Conservation (phyloP, 2,329 filamentous ascomycete genomes). For the Periconia sp. region DNA sequence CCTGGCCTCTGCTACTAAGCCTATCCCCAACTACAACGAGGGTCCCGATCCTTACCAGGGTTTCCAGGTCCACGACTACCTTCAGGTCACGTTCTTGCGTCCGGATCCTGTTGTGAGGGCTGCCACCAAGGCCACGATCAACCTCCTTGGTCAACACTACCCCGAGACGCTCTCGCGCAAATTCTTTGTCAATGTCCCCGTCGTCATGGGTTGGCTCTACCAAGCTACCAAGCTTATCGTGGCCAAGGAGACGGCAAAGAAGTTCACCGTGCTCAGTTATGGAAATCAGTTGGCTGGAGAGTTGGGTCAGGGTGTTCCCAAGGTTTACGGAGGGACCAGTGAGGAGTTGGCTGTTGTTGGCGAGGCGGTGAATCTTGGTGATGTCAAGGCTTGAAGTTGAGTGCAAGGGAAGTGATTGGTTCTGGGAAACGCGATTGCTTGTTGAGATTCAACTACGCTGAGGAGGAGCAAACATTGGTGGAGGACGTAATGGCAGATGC, state of each 20-base stretch:
- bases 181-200: slow-evolving; percentile 93
- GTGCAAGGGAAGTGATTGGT: not conserved
- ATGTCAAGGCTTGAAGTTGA: not conserved
- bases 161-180: slow-evolving; percentile 88
- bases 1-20: slow-evolving; percentile 66
- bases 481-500: slow-evolving; percentile 22
- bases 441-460: not conserved
- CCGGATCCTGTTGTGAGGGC: slow-evolving; percentile 75
- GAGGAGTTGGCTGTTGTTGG: slow-evolving; percentile 49
- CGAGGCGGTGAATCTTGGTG: slow-evolving; percentile 44
- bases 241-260: slow-evolving; percentile 51
- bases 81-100: slow-evolving; percentile 81
- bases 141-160: slow-evolving; percentile 78
- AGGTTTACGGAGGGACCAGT: slow-evolving; percentile 77
- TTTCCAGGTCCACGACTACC: slow-evolving; percentile 92
- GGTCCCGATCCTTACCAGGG: slow-evolving; percentile 83
- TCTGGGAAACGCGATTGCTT: not conserved
- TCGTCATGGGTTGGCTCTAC: slow-evolving; percentile 80
- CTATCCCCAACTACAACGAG: slow-evolving; percentile 68
- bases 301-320: slow-evolving; percentile 68
- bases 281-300: slow-evolving; percentile 69
- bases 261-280: slow-evolving; percentile 53
- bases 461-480: not conserved
- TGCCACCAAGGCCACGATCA: slow-evolving; percentile 78
- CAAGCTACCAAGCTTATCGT: slow-evolving; percentile 50